Evolutionary conservation across 2,329 filamentous ascomycete species (phyloP), one percentile per base, ranked within the genome.

Genomic region (Aspergillus brasiliensis): DNA sequence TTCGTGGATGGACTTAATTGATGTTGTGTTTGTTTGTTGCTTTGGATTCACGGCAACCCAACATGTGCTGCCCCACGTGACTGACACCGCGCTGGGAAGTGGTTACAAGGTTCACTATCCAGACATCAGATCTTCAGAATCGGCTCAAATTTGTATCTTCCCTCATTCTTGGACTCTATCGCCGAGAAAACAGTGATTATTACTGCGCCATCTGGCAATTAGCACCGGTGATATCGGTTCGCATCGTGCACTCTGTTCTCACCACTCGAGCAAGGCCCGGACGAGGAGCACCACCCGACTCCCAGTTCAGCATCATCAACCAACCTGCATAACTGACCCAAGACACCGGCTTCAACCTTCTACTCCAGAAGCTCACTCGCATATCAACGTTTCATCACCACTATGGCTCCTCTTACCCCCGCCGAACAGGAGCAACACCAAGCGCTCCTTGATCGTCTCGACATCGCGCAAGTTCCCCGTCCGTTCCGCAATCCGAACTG

Each of bases 401-500:
- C 40, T 70, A 88, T 84, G 83, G 81, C 81, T 70, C 83, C 80
- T 77, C 82, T 89, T 42, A 88, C 87, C 7, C 85, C 88, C 1
- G 87, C 87, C 55, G 90, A 91, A 67, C 91, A 91, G 74, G 89
- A 95, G 64, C 89, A 89, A 49, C 94, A 98, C 74, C 90, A 91
- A 75, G 85, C 87, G 67, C 89, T 98, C 62, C 88, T 99, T 68
- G 92, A 97, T 78, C 82, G 91, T 75, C 91, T 98, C 72, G 95
- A 99, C 82, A 92, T 97, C 71, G 89, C 95, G 76, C 86, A 88
- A 61, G 86, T 91, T 73, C 88, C 88, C 69, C 96, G 96, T 80
- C 90, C 88, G 71, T 99, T 97, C 83, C 93, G 94, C 76, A 97
- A 92, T 74, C 83, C 90, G 2, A 81, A 87, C 75, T 99, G 95